Evolutionary conservation across 805 yeast species (phyloP).

Genomic region (Teunomyces barrocoloradensis): DNA sequence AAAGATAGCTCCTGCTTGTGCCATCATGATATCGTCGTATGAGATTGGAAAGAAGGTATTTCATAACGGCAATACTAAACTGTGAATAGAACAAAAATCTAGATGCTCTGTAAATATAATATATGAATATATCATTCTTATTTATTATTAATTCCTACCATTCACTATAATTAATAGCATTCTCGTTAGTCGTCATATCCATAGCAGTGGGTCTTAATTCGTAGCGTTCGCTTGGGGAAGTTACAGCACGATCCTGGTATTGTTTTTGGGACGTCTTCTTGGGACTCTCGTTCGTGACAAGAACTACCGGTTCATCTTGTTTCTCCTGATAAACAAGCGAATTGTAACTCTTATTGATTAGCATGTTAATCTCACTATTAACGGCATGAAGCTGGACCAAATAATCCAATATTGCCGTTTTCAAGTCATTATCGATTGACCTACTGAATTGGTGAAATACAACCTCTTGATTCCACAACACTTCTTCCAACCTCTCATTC

Average conservation of each 20-base stretch:
- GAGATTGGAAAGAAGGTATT: conserved; percentile 74
- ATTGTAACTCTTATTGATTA: conserved; percentile 1
- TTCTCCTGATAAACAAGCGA: neutral
- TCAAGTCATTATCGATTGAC: conserved; percentile 45
- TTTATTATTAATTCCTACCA: neutral
- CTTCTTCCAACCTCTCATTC: conserved; percentile 52
- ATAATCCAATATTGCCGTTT: conserved; percentile 46
- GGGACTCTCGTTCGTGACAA: neutral
- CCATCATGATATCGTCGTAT: conserved; percentile 95
- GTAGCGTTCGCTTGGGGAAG: conserved; percentile 11
- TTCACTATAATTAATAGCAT: neutral
- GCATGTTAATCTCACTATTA: neutral
- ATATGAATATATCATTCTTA: neutral
- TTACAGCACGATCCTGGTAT: conserved; percentile 7
- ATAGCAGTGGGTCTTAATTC: neutral
- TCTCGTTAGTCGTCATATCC: neutral
- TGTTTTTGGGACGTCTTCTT: neutral
- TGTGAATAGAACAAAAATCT: conserved; percentile 2
- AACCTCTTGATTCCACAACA: conserved; percentile 48
- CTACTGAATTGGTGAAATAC: conserved; percentile 51
- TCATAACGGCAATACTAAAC: conserved; percentile 19
- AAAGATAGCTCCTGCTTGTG: conserved; percentile 96
- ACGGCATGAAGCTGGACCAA: conserved; percentile 11
- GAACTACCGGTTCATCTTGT: neutral
- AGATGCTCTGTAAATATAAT: conserved; percentile 2